Percentiles rank a stretch among this genome's conserved stretches.
These are phyloP conservation scores for Proteromonas lacertae DNA, from an alignment of 352 stramenopile genomes.

Conservation along the genomic window DNA sequence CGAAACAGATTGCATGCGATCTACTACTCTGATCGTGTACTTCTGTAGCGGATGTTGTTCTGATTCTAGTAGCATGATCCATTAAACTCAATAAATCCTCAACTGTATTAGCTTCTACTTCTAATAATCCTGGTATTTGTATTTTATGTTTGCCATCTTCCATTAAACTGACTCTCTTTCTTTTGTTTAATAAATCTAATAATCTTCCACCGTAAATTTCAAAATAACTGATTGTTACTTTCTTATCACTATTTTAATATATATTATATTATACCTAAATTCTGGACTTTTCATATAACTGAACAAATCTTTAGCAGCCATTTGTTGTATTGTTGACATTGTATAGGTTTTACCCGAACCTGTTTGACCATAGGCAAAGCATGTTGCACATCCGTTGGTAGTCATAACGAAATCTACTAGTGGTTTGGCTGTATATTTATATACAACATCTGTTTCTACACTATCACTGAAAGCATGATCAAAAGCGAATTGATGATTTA, in stretches of 20 bases:
- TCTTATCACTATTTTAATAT: neutral
- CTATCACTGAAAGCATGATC: conserved; percentile 73
- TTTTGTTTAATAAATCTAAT: conserved; percentile 70
- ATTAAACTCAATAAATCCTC: conserved; percentile 57
- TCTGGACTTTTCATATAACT: conserved; percentile 5
- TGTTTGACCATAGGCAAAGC: conserved; percentile 88
- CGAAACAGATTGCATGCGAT: conserved; percentile 74
- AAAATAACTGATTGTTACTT: conserved; percentile 65
- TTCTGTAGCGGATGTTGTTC: conserved; percentile 75
- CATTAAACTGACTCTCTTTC: conserved; percentile 57
- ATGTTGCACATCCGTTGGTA: conserved; percentile 45
- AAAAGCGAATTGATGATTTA: conserved; percentile 71
- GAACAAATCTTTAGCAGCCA: conserved; percentile 21
- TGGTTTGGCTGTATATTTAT: conserved; percentile 19
- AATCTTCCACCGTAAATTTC: conserved; percentile 81
- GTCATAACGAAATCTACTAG: conserved; percentile 65
- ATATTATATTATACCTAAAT: neutral
- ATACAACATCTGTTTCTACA: conserved; percentile 36
- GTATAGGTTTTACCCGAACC: too few relatives aligned
- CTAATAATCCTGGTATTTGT: conserved; percentile 58
- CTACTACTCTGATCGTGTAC: conserved; percentile 69
- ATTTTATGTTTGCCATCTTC: conserved; percentile 79
- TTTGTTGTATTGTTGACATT: conserved; percentile 29
- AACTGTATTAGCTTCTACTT: conserved; percentile 37
- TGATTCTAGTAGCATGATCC: conserved; percentile 37